Percentiles rank a stretch among this genome's conserved stretches.
Conservation (phyloP, 352 stramenopile species). For the Lagenidium giganteum region DNA sequence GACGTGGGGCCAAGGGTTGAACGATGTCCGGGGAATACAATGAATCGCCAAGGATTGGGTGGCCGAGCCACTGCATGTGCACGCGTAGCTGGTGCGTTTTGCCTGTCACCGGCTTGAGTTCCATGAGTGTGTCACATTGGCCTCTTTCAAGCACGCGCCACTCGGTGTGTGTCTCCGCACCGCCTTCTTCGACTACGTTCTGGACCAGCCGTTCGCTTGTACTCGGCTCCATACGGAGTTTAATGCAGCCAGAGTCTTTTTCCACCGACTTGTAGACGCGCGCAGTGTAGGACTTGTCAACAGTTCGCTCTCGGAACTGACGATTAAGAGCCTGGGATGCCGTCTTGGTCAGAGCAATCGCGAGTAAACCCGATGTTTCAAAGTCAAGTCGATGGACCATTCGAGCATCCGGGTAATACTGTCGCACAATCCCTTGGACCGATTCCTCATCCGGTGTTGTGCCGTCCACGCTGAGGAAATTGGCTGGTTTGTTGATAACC, state of each 20-base stretch:
- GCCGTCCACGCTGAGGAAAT: conserved; percentile 56
- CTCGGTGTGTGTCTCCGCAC: conserved; percentile 13
- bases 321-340: conserved; percentile 56
- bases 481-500: conserved; percentile 56
- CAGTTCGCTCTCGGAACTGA: conserved; percentile 54
- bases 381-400: conserved; percentile 80
- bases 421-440: conserved; percentile 35
- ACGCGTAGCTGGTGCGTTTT: conserved; percentile 95
- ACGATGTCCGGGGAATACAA: conserved; percentile 71
- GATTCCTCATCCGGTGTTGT: conserved; percentile 29
- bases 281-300: conserved; percentile 61
- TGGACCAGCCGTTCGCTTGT: conserved; percentile 43
- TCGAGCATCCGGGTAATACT: conserved; percentile 40
- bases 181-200: conserved; percentile 22
- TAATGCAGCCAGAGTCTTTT: conserved; percentile 19
- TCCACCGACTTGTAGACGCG: conserved; percentile 36
- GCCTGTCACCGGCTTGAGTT: conserved; percentile 69
- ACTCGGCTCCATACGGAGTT: conserved; percentile 46
- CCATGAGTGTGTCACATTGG: conserved; percentile 27
- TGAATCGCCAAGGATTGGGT: conserved; percentile 91
- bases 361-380: conserved; percentile 68
- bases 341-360: conserved; percentile 53
- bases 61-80: conserved; percentile 88
- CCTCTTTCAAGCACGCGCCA: conserved; percentile 30
- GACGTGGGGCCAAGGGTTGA: conserved; percentile 24